phyloP scores from a whole-genome alignment of 352 stramenopile species.

The Pilasporangium apinafurcum region DNA sequence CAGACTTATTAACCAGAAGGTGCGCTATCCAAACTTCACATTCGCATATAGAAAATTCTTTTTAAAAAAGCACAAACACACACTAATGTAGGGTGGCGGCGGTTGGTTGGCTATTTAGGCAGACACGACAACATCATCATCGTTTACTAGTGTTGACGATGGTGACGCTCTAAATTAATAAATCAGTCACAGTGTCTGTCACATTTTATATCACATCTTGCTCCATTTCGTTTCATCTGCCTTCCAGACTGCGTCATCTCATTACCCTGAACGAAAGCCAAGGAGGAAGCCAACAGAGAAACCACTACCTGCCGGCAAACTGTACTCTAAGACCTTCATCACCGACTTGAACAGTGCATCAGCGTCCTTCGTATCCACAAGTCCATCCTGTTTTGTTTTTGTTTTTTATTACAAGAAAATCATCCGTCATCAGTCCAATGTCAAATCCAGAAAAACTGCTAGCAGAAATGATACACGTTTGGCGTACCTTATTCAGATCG shows the following conservation, averaged over 20 bases:
- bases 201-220: too few species aligned
- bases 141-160: too few species aligned
- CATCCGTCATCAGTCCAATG: background rate
- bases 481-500: slow-evolving; percentile 71
- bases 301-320: slow-evolving; percentile 65
- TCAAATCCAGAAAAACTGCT: background rate
- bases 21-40: background rate
- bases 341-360: slow-evolving; percentile 68
- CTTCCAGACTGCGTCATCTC: too few species aligned
- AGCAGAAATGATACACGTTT: background rate
- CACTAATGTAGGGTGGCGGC: too few species aligned
- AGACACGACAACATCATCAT: too few species aligned
- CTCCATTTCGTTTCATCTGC: too few species aligned
- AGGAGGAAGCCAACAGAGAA: slow-evolving; percentile 69
- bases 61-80: too few species aligned
- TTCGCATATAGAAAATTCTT: too few species aligned
- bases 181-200: too few species aligned
- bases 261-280: slow-evolving; percentile 71
- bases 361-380: slow-evolving; percentile 72
- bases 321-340: slow-evolving; percentile 78
- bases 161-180: too few species aligned
- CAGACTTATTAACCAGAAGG: background rate
- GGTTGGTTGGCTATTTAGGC: too few species aligned
- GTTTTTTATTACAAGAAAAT: background rate
- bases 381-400: slow-evolving; percentile 35